Conservation (phyloP, 768 basidiomycete species). For the Lactarius vividus region DNA sequence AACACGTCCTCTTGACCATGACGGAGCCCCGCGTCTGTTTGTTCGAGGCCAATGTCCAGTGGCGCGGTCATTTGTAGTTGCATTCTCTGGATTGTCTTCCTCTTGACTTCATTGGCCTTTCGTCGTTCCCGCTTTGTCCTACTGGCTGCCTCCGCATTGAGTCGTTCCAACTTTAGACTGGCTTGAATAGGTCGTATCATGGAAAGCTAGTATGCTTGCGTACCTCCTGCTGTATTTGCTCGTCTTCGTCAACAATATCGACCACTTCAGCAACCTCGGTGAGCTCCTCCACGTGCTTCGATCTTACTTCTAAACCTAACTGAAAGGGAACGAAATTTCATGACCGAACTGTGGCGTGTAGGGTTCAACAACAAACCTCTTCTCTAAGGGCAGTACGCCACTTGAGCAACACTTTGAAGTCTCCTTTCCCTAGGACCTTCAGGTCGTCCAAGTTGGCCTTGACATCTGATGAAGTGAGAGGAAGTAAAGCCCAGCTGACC, state of each 20-base stretch:
- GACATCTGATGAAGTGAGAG: slow-evolving; percentile 75
- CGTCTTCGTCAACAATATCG: slow-evolving; percentile 80
- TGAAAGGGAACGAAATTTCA: slow-evolving; percentile 32
- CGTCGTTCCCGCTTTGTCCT: slow-evolving; percentile 78
- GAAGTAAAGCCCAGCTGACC: slow-evolving; percentile 67
- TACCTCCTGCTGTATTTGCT: slow-evolving; percentile 88
- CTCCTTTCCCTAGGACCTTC: slow-evolving; percentile 96
- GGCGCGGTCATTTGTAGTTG: slow-evolving; percentile 98
- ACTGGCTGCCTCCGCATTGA: slow-evolving; percentile 72
- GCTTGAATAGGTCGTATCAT: slow-evolving; percentile 21
- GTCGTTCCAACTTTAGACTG: slow-evolving; percentile 65
- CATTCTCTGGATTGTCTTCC: slow-evolving; percentile 87
- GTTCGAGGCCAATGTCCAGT: slow-evolving; percentile 91
- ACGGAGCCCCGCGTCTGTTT: slow-evolving; percentile 68
- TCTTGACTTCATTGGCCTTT: slow-evolving; percentile 83
- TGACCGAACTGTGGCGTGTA: background rate
- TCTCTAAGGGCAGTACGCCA: slow-evolving; percentile 88
- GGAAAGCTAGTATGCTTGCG: slow-evolving; percentile 24
- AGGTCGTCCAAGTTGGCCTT: slow-evolving; percentile 85
- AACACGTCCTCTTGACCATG: slow-evolving; percentile 85
- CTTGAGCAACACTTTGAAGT: slow-evolving; percentile 90
- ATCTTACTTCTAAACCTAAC: slow-evolving; percentile 84
- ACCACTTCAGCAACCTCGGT: slow-evolving; percentile 68
- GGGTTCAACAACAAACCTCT: slow-evolving; percentile 55
- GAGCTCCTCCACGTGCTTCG: slow-evolving; percentile 66